Evolutionary conservation across 169 alveolate species (phyloP).

Genomic region (Plasmodium gaboni): DNA sequence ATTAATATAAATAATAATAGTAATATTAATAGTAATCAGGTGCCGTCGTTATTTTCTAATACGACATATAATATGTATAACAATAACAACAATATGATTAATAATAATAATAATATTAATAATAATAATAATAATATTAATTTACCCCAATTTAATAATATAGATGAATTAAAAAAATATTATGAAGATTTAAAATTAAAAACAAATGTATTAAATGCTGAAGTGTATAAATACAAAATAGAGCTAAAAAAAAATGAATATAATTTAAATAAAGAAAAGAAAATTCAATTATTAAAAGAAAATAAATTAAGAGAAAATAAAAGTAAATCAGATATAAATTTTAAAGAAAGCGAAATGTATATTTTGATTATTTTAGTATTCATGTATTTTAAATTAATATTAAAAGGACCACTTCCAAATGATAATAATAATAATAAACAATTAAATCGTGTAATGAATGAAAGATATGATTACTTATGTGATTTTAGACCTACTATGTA

Average conservation of each 20-base stretch:
- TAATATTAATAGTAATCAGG: neutral
- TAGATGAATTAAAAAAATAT: constrained; percentile 24
- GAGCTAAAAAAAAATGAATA: constrained; percentile 56
- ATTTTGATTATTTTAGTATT: constrained; percentile 49
- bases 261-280: constrained; percentile 45
- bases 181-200: constrained; percentile 47
- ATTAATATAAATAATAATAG: neutral
- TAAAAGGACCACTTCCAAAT: constrained; percentile 68
- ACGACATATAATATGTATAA: neutral
- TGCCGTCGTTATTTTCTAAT: constrained; percentile 17
- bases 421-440: constrained; percentile 45
- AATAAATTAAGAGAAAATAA: constrained; percentile 41
- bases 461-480: constrained; percentile 42
- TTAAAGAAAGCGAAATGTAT: constrained; percentile 70
- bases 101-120: neutral
- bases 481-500: constrained; percentile 75
- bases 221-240: constrained; percentile 33
- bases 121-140: neutral
- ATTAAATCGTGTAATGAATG: constrained; percentile 64
- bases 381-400: constrained; percentile 60
- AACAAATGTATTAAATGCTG: constrained; percentile 53
- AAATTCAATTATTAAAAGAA: constrained; percentile 48
- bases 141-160: neutral
- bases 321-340: constrained; percentile 63
- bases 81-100: neutral